Percentiles rank a stretch among this genome's conserved stretches.
Conservation (phyloP, 2,329 filamentous ascomycete genomes). For the Coleophoma eucalyptorum region DNA sequence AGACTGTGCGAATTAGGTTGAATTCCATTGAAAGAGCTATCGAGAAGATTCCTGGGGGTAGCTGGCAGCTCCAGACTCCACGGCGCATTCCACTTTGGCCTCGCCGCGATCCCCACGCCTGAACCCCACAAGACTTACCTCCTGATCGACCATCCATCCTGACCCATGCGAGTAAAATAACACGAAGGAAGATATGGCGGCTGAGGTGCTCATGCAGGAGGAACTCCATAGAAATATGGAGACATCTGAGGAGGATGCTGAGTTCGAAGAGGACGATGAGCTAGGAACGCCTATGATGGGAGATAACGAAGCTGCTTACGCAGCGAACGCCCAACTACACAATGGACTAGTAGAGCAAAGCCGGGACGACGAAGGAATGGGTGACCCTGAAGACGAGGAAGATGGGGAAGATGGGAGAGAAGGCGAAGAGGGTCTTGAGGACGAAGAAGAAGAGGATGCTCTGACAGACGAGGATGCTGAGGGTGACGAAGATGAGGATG, state of each 20-base stretch:
- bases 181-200: slow-evolving; percentile 20
- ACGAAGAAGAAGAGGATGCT: slow-evolving; percentile 29
- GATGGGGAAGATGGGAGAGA: slow-evolving; percentile 28
- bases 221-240: slow-evolving; percentile 26
- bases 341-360: slow-evolving; percentile 22
- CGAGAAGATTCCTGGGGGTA: too few species aligned
- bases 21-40: too few species aligned
- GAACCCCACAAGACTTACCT: too few species aligned
- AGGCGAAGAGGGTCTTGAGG: slow-evolving; percentile 30
- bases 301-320: slow-evolving; percentile 25
- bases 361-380: slow-evolving; percentile 8
- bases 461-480: slow-evolving; percentile 29
- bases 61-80: neutral
- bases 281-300: slow-evolving; percentile 17
- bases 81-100: neutral
- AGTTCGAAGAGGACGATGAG: slow-evolving; percentile 30
- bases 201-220: slow-evolving; percentile 25
- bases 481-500: slow-evolving; percentile 29
- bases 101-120: neutral
- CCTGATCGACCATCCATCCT: neutral
- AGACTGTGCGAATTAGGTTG: too few species aligned
- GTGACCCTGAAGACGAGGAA: slow-evolving; percentile 13
- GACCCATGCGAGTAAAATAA: slow-evolving; percentile 15
- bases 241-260: slow-evolving; percentile 29
- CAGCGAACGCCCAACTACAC: slow-evolving; percentile 28